A percentile compares a stretch with the other conserved stretches of the same genome.
Evolutionary conservation across 2,329 filamentous ascomycete genomes (phyloP).

Genomic region (Fusarium zealandicum): DNA sequence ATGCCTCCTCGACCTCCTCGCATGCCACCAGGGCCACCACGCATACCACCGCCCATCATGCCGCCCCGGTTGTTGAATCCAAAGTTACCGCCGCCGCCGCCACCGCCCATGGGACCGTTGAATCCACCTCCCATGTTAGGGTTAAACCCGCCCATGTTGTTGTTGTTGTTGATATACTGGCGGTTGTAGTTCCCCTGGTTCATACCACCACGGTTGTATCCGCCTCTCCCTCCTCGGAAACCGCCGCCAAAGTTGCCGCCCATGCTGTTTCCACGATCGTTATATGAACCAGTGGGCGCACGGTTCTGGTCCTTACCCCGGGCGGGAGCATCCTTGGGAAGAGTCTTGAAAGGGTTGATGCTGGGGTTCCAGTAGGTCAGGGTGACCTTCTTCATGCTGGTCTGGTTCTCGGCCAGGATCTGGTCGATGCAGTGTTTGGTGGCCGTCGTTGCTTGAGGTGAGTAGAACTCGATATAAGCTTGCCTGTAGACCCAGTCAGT

Average conservation of each 20-base stretch:
- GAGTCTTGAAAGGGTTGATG: constrained; percentile 86
- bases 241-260: constrained; percentile 60
- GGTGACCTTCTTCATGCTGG: constrained; percentile 72
- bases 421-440: constrained; percentile 82
- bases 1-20: constrained; percentile 58
- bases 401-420: constrained; percentile 58
- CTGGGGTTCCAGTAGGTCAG: constrained; percentile 79
- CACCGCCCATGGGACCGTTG: constrained; percentile 57
- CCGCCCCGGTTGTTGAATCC: constrained; percentile 57
- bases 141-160: constrained; percentile 53
- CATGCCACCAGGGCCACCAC: constrained; percentile 59
- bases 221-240: constrained; percentile 61
- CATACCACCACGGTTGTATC: constrained; percentile 55
- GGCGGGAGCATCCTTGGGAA: constrained; percentile 83
- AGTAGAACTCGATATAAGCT: constrained; percentile 85
- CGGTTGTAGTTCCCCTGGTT: constrained; percentile 54
- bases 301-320: constrained; percentile 68
- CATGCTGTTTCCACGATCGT: constrained; percentile 50
- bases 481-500: constrained; percentile 53
- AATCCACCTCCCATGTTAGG: constrained; percentile 58
- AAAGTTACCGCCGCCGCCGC: constrained; percentile 60
- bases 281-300: constrained; percentile 58
- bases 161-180: constrained; percentile 52
- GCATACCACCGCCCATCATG: constrained; percentile 55
- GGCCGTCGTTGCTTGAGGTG: constrained; percentile 84